Conservation (phyloP, 352 stramenopile species). For the Pythium oligandrum region DNA sequence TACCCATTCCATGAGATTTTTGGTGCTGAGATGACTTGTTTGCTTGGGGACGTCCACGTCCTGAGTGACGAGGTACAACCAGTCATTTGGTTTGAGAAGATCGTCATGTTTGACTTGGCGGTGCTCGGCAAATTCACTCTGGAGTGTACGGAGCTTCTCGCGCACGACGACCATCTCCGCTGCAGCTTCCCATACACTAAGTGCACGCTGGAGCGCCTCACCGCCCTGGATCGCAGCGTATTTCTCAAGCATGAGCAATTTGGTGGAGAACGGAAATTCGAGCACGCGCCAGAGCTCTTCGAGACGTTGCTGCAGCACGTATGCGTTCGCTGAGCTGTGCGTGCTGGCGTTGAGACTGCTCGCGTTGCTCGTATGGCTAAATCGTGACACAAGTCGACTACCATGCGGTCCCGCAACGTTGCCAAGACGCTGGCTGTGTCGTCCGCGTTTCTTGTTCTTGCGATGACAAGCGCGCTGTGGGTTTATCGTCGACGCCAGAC, state of each 20-base stretch:
- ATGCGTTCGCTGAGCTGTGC: slow-evolving; percentile 29
- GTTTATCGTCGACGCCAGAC: not conserved
- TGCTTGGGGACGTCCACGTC: not conserved
- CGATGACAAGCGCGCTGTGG: not conserved
- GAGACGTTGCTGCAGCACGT: slow-evolving; percentile 45
- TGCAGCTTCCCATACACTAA: slow-evolving; percentile 42
- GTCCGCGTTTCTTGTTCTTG: slow-evolving; percentile 2
- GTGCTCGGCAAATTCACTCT: slow-evolving; percentile 32
- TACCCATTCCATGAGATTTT: slow-evolving; percentile 43
- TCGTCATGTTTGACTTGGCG: slow-evolving; percentile 21
- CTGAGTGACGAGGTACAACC: slow-evolving; percentile 28
- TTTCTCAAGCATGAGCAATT: slow-evolving; percentile 62
- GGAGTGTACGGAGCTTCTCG: slow-evolving; percentile 39
- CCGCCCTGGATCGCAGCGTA: slow-evolving; percentile 45
- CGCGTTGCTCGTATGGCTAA: slow-evolving; percentile 15
- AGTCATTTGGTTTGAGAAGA: slow-evolving; percentile 34
- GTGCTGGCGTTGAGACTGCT: slow-evolving; percentile 11
- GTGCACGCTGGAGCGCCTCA: slow-evolving; percentile 29
- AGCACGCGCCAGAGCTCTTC: slow-evolving; percentile 51
- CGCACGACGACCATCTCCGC: slow-evolving; percentile 37
- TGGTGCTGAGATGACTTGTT: not conserved
- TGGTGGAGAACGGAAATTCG: slow-evolving; percentile 58
- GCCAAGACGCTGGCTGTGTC: not conserved
- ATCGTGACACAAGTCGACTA: slow-evolving; percentile 10
- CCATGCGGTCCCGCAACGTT: slow-evolving; percentile 7